Conservation (phyloP, 805 yeast species). For the Schizosaccharomyces japonicus region DNA sequence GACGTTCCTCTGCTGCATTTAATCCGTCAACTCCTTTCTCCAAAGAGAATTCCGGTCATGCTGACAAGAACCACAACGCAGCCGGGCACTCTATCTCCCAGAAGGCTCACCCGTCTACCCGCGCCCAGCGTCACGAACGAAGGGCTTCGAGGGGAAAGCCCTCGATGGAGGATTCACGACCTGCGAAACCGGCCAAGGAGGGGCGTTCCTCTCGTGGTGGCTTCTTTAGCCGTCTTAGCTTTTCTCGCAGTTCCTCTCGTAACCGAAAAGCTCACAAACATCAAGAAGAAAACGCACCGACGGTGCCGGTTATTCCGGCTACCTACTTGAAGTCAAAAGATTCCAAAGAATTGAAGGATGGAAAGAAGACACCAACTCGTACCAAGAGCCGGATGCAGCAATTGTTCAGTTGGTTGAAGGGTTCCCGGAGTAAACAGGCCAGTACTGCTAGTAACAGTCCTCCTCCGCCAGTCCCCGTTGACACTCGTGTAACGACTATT, state of each 20-base stretch:
- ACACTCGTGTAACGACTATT: not conserved
- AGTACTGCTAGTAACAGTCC: not conserved
- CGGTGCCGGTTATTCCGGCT: not conserved
- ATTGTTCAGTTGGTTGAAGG: not conserved
- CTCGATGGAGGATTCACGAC: not conserved
- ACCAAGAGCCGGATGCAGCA: slow-evolving; percentile 2
- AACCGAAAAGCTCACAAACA: not conserved
- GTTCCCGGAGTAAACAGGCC: not conserved
- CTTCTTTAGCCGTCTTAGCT: not conserved
- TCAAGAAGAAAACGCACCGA: not conserved
- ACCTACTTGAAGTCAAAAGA: not conserved
- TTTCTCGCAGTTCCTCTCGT: not conserved
- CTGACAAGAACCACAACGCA: no score
- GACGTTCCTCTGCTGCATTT: not conserved
- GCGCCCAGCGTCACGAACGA: no score
- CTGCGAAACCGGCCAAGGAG: not conserved
- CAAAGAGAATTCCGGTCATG: not conserved
- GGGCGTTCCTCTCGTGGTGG: slow-evolving; percentile 1
- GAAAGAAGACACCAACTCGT: slow-evolving; percentile 1
- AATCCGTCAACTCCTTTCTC: not conserved
- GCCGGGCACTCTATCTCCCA: no score
- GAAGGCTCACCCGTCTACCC: no score
- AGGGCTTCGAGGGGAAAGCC: no score
- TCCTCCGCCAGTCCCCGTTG: not conserved
- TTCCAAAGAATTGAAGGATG: not conserved